Evolutionary conservation across 75 land plant species (phyloP), one percentile per base, ranked within the genome.

Genomic region (Pinus albicaulis): DNA sequence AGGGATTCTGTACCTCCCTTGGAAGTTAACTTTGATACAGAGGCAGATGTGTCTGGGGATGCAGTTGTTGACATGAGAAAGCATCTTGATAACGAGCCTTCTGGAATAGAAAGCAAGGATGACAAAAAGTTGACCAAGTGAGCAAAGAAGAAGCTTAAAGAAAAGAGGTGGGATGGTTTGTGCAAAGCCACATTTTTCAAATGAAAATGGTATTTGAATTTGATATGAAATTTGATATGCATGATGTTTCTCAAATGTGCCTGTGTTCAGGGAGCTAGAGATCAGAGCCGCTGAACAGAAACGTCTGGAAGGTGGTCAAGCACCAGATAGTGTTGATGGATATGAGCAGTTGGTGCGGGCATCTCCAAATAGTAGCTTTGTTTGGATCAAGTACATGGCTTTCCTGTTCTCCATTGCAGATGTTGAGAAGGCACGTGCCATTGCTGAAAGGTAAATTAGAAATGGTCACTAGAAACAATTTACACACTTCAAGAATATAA

Each of bases 361-460:
- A 53, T 95, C 99, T 41, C 99, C 99, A 11, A 93, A 95, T 76
- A 98, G 91, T 78, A 98, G 99, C 70, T 85, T 89, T 81, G 86
- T 91, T 4, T 98, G 99, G 99, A 92, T 98, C 55, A 89, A 98
- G 44, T 98, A 95, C 80, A 98, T 98, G 96, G 94, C 85, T 22
- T 95, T 83, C 72, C 72, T 87, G 83, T 72, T 97, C 17, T 74
- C 80, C 55, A 71, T 81, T 78, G 96, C 90, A 38, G 96, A 95
- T 71, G 78, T 90, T 58, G 92, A 95, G 75, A 92, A 89, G 76
- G 99, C 99, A 19, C 99, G 99, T 14, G 80, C 83, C 6, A 79
- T 92, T 79, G 98, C 99, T 85, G 94, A 98, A 81, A 89, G 99
- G 99, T 94, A 80, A 28, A 52, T 24, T 60, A 7, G 41, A 7